phyloP scores from a whole-genome alignment of 169 alveolate species.

The Toxoplasma gondii region DNA sequence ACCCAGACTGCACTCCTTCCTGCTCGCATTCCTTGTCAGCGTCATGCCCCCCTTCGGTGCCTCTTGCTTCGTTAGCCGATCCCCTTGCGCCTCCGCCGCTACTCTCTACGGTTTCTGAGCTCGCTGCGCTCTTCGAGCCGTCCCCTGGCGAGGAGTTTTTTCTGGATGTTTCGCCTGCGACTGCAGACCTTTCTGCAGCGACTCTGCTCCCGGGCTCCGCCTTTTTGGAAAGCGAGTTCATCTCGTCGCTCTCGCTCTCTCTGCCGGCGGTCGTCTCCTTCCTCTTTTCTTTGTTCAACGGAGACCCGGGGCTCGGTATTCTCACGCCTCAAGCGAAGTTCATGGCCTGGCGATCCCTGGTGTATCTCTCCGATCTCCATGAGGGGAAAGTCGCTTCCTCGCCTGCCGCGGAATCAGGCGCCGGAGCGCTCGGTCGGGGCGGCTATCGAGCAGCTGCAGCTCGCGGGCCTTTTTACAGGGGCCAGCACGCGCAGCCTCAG shows the following conservation, averaged over 20 bases:
- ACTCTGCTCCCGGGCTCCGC: slow-evolving; percentile 41
- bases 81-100: neutral
- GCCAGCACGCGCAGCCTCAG: slow-evolving; percentile 7
- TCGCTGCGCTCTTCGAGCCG: slow-evolving; percentile 5
- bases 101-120: neutral
- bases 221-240: neutral
- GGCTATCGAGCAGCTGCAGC: slow-evolving; percentile 45
- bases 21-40: neutral
- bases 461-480: slow-evolving; percentile 10
- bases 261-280: slow-evolving; percentile 18
- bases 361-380: slow-evolving; percentile 59
- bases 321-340: slow-evolving; percentile 58
- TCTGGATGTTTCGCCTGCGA: neutral
- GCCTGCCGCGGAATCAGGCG: neutral
- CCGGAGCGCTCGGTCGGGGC: slow-evolving; percentile 25
- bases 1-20: neutral
- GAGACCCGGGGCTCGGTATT: slow-evolving; percentile 58
- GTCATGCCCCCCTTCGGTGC: neutral
- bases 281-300: slow-evolving; percentile 52
- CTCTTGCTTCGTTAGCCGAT: neutral
- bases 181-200: neutral
- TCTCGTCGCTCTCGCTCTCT: neutral
- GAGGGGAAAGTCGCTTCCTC: slow-evolving; percentile 23
- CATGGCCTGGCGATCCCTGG: slow-evolving; percentile 64
- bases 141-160: neutral